These are phyloP conservation scores for Volvox reticuliferus DNA, from an alignment of 139 green algal genomes.

Conservation along the genomic window DNA sequence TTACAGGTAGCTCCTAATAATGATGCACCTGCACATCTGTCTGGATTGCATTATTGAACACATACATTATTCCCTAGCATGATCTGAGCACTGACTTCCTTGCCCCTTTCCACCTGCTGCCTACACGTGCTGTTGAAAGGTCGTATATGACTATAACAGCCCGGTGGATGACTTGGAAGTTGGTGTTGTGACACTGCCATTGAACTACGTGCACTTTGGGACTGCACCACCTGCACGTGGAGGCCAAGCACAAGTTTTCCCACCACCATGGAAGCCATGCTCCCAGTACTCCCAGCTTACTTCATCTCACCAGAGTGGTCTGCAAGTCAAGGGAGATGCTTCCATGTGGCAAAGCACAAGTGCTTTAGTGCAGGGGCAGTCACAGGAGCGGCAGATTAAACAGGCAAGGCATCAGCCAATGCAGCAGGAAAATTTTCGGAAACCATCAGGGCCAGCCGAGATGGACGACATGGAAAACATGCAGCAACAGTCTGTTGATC, in stretches of 20 bases:
- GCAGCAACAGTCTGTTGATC: too few species aligned
- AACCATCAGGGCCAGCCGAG: neutral
- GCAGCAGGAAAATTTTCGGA: neutral
- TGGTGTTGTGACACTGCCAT: neutral
- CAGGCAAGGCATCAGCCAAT: neutral
- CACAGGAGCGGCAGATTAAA: neutral
- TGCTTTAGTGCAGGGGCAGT: neutral
- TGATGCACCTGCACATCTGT: neutral
- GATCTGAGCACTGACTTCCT: neutral
- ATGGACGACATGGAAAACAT: neutral
- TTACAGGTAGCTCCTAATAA: neutral
- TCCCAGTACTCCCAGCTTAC: neutral
- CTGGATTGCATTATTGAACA: too few species aligned
- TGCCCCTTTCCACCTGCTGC: neutral
- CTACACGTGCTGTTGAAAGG: neutral
- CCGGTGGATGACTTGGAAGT: neutral
- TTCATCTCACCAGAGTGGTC: neutral
- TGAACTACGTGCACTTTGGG: constrained; percentile 37
- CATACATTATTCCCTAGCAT: too few species aligned
- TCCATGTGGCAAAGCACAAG: neutral
- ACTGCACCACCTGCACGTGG: neutral
- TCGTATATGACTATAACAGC: constrained; percentile 33
- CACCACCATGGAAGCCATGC: constrained; percentile 6
- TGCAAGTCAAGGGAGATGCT: neutral
- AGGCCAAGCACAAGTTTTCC: neutral